phyloP scores from a whole-genome alignment of 169 alveolate genomes.

The Cryptosporidium xiaoi region DNA sequence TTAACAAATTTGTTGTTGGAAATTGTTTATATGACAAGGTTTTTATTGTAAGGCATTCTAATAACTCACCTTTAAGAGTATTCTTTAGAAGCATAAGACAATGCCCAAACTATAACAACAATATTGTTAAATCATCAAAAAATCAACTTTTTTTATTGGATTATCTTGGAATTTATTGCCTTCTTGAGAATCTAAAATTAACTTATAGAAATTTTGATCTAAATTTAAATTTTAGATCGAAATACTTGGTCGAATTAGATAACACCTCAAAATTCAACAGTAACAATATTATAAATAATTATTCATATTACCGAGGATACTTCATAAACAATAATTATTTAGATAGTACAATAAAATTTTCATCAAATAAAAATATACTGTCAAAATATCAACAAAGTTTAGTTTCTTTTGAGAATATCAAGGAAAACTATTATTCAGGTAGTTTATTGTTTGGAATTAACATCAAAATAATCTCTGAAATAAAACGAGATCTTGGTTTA shows the following conservation, averaged over 20 bases:
- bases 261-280: not conserved
- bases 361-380: too few relatives aligned
- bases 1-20: too few relatives aligned
- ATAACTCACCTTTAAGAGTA: too few relatives aligned
- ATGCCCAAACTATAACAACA: slow-evolving; percentile 5
- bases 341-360: too few relatives aligned
- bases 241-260: slow-evolving; percentile 20
- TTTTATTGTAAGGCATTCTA: too few relatives aligned
- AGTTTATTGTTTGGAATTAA: not conserved
- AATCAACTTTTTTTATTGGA: not conserved
- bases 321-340: too few relatives aligned
- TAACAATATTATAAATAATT: not conserved
- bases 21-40: too few relatives aligned
- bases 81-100: slow-evolving; percentile 3
- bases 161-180: slow-evolving; percentile 10
- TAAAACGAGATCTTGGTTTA: not conserved
- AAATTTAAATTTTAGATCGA: slow-evolving; percentile 3
- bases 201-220: not conserved
- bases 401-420: too few relatives aligned
- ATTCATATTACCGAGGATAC: not conserved
- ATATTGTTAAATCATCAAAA: not conserved
- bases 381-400: too few relatives aligned
- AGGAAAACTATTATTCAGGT: not conserved
- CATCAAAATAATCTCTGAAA: slow-evolving; percentile 1
- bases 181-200: slow-evolving; percentile 14